Base-by-base conservation (phyloP, 805 yeast genomes). In the Saturnispora besseyi region DNA sequence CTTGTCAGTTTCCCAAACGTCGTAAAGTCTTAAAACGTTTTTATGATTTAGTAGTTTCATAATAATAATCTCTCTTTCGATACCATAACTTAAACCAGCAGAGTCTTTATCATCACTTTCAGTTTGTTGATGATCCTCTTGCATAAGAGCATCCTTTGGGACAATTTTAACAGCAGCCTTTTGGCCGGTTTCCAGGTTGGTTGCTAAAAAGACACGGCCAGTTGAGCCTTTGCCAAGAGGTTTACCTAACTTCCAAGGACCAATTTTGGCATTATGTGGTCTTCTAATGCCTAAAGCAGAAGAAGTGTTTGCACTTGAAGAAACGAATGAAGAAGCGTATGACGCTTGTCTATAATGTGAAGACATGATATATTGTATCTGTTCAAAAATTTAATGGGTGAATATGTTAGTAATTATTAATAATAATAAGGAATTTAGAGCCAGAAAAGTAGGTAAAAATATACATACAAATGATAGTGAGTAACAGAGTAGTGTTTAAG, bases 141-240 rank as follows among this genome's bases (percentile, higher is more conserved):
- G 57, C 15, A 56, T 37, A 60, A 86, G 78, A 53, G 81, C 74
- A 30, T 90, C 75, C 61, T 93, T 93, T 30, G 98, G 95, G 11
- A 93, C 96, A 55, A 93, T 89, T 66, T 93, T 93, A 46, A 93
- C 96, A 1, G 99, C 99, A 3, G 99, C 98, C 51, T 88, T 77
- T 66, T 88, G 84, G 45, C 93, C 93, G 1, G 93, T 84, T 48
- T 77, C 76, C 41, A 81, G 76, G 64, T 93, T 95, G 57, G 88
- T 84, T 13, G 99, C 98, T 50, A 93, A 74, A 52, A 96, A 73
- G 15, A 93, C 99, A 54, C 97, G 77, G 24, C 99, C 98, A 1
- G 96, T 87, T 12, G 96, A 85, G n/a, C 99, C 99, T 52, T 95
- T 76, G 24, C 99, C 99, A 46, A 93, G 71, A 2, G 99, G 93